Evolutionary conservation across 108 stramenopile species (phyloP), one percentile per base, ranked within the genome.

Genomic region (Chaetoceros muelleri): DNA sequence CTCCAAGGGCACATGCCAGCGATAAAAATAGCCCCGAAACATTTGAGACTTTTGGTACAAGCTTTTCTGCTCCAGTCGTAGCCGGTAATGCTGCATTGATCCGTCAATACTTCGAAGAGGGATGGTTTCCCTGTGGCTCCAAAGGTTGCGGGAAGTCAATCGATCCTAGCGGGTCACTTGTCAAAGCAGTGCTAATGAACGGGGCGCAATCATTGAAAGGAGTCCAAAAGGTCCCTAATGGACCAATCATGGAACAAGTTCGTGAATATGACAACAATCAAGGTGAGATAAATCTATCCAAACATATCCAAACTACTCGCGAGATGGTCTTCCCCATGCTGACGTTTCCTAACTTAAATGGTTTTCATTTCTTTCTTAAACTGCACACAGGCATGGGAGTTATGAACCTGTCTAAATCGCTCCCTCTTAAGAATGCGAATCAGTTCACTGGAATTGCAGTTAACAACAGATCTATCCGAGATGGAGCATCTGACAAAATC

Each of bases 71-170:
- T 5, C 93, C 93, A 20, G 58, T 80, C 13, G 77, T 84, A 20
- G 76, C 85, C 2, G 93, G 90, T 13, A 68, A 75, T 3, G 87
- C 84, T 0, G 85, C 90, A 13, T 60, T 94, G 16, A 44, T 94
- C 23, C 64, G 79, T 17, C 89, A 90, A 64, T 90, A 86, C 61
- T 85, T 85, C 48, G 55, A 47, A 27, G 84, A 84, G 28, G 84
- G 79, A 8, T 83, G 69, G 34, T 65, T 66, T 48, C 55, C 65
- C 27, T 46, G 61, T 20, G 81, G 82, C 44, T 30, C 45, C n/a
- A 70, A 82, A 22, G 70, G 60, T 2, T 66, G 76, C 24, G 76
- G 71, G 5, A 60, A 71, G 30, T 50, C 71, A 13, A 57, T 80
- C 28, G 67, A 65, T 19, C 84, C 83, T n/a, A 71, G 73, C 46